Base-by-base conservation (phyloP, 441 rosid genomes). In the Eutrema salsugineum region DNA sequence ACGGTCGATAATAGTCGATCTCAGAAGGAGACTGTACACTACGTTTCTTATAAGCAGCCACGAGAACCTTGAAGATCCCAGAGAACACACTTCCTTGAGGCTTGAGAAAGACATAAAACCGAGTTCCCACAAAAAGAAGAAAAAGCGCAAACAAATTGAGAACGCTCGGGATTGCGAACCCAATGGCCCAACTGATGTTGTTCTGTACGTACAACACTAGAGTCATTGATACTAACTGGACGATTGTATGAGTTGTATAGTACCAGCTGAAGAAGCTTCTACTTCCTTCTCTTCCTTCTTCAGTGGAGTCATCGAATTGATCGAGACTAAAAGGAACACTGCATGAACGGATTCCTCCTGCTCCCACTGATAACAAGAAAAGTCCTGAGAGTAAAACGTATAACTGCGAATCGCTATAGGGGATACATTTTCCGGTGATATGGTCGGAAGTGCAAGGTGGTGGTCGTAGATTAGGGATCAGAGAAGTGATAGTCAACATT, bases 241-340 rank as follows among this genome's bases (percentile, higher is more conserved):
- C 90, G 7, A 86, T 64, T 4, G 90, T 91, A 56, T 87, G 89
- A 5, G 93, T 75, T 8, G 82, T 59, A 79, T 89, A 93, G 73
- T 89, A 93, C 95, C 98, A 93, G n/a, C 89, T 93, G 73, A 73
- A 91, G 79, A 82, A 93, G 74, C 89, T 91, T 75, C 50, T 80
- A 67, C 86, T 85, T 50, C 97, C 98, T 77, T 81, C 83, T 10
- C 46, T n/a, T 6, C 98, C 98, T 67, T 84, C 78, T 43, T 85
- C 89, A 0, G 94, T 93, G 38, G 86, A 75, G 11, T 80, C 80
- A 61, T 93, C 94, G 50, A 93, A 93, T 46, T 93, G 98, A 47
- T 93, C 98, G 2, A 91, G 85, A 7, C 97, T 90, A 59, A 93
- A 93, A 1, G 98, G 96, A 51, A 91, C 83, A 74, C 89, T 86